Percentiles rank a stretch among this genome's conserved stretches.
phyloP scores from a whole-genome alignment of 768 basidiomycete genomes.

The Termitomyces sp. region DNA sequence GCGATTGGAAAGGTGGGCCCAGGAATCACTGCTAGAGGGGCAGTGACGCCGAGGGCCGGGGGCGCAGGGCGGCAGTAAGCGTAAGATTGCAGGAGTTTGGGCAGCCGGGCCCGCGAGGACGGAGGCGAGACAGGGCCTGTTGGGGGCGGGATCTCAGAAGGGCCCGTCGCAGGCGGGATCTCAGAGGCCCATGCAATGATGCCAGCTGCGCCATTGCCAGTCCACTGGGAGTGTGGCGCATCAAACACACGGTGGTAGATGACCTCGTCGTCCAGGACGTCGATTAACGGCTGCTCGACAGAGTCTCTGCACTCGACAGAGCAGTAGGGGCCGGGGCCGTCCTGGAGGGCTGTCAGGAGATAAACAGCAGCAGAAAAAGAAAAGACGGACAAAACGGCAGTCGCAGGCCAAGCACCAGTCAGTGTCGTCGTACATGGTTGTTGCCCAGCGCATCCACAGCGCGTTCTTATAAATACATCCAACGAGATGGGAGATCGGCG shows the following conservation, averaged over 20 bases:
- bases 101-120: conserved; percentile 21
- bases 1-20: conserved; percentile 25
- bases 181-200: conserved; percentile 44
- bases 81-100: conserved; percentile 31
- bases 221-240: conserved; percentile 21
- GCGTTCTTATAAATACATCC: conserved; percentile 7
- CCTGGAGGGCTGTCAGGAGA: conserved; percentile 14
- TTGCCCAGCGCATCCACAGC: background rate
- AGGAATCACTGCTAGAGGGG: conserved; percentile 24
- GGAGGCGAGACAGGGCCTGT: conserved; percentile 15
- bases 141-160: conserved; percentile 29
- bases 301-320: conserved; percentile 35
- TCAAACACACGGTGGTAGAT: conserved; percentile 16
- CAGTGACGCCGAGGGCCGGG: conserved; percentile 44
- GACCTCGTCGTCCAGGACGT: conserved; percentile 19
- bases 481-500: conserved; percentile 1
- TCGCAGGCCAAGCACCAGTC: conserved; percentile 71
- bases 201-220: conserved; percentile 33
- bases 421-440: conserved; percentile 42
- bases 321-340: conserved; percentile 44
- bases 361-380: background rate
- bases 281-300: conserved; percentile 10
- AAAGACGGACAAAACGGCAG: conserved; percentile 44
- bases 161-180: conserved; percentile 29
- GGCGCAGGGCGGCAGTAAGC: conserved; percentile 30